Conservation (phyloP, 176 grass and related monocot species). For the Typha latifolia region DNA sequence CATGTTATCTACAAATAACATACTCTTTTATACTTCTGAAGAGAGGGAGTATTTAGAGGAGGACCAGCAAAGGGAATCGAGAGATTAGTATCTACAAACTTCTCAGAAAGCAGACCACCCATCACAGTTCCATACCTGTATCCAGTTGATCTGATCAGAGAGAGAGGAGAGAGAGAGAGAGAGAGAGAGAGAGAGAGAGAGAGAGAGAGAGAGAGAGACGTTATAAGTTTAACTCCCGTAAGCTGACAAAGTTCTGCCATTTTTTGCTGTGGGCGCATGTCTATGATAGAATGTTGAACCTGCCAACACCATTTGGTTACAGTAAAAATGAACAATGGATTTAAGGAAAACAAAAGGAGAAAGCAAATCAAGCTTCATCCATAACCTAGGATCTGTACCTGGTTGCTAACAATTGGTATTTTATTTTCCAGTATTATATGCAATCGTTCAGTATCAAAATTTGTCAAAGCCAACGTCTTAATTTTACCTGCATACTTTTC, state of each 20-base stretch:
- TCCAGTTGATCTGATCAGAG: background rate
- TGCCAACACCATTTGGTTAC: constrained; percentile 21
- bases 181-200: constrained; percentile 8
- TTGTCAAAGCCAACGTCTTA: constrained; percentile 65
- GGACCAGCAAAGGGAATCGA: constrained; percentile 73
- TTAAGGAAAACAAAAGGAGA: background rate
- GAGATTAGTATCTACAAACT: constrained; percentile 81
- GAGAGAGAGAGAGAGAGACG: constrained; percentile 36
- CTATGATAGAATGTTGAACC: constrained; percentile 94
- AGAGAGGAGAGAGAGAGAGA: background rate
- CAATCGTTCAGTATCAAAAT: constrained; percentile 63
- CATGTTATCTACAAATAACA: background rate
- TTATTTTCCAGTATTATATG: constrained; percentile 90
- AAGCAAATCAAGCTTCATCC: background rate
- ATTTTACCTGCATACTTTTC: constrained; percentile 56
- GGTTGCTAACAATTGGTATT: constrained; percentile 87
- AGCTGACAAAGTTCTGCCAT: constrained; percentile 91
- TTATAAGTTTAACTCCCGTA: constrained; percentile 84
- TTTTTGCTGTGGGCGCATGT: constrained; percentile 79
- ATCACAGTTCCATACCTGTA: constrained; percentile 88
- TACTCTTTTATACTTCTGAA: constrained; percentile 94
- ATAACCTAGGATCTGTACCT: constrained; percentile 29
- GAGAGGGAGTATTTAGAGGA: constrained; percentile 77
- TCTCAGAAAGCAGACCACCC: constrained; percentile 84
- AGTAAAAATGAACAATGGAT: constrained; percentile 6